A percentile compares a stretch with the other conserved stretches of the same genome.
phyloP scores from a whole-genome alignment of 257 asterid species.

The Coffea eugenioides region DNA sequence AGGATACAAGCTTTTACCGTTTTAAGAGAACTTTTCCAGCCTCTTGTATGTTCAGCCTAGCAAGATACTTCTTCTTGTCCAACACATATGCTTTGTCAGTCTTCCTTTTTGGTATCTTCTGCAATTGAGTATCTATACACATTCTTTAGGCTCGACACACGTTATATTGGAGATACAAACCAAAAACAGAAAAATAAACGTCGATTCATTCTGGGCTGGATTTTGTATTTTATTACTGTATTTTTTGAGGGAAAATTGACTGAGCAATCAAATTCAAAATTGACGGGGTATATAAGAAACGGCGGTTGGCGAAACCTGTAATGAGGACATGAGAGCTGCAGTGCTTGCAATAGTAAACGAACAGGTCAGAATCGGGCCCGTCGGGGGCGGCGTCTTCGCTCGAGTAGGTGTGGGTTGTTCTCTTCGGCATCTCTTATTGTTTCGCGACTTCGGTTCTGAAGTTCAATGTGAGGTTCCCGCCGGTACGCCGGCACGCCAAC shows the following conservation, averaged over 20 bases:
- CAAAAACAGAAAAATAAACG: too few species aligned
- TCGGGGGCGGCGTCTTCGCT: constrained; percentile 94
- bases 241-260: neutral
- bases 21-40: constrained; percentile 89
- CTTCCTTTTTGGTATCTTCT: constrained; percentile 98
- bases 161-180: neutral
- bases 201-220: too few species aligned
- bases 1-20: constrained; percentile 52
- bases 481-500: neutral
- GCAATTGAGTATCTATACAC: constrained; percentile 90
- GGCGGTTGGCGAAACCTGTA: constrained; percentile 49
- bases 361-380: constrained; percentile 88
- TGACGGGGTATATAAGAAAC: neutral
- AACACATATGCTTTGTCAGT: constrained; percentile 93
- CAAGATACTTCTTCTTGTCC: constrained; percentile 87
- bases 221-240: too few species aligned
- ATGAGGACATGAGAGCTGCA: constrained; percentile 95
- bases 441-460: neutral
- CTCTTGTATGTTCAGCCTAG: constrained; percentile 88
- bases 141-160: constrained; percentile 37
- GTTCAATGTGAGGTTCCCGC: neutral
- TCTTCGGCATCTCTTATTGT: constrained; percentile 67
- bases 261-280: neutral
- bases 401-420: constrained; percentile 96
- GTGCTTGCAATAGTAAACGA: constrained; percentile 95